Conservation (phyloP, 495 filamentous ascomycete species). For the Parachaetomium inaequale region DNA sequence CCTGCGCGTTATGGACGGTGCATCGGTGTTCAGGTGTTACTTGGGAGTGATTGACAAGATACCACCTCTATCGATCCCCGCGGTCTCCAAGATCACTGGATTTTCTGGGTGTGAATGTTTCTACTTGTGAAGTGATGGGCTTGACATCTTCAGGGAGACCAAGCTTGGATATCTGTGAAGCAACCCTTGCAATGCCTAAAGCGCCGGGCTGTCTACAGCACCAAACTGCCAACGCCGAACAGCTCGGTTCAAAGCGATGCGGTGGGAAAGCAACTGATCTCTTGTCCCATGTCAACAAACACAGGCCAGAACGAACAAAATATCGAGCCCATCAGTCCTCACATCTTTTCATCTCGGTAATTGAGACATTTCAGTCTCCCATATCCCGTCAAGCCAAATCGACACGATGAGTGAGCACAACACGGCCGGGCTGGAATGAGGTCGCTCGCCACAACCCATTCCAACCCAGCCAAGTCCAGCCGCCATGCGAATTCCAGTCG, state of each 20-base stretch:
- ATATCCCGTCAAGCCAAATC: neutral
- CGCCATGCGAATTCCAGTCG: constrained; percentile 6
- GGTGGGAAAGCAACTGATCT: too few species aligned
- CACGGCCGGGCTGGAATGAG: constrained; percentile 8
- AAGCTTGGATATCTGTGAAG: too few species aligned
- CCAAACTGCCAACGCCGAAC: neutral
- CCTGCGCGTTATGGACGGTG: constrained; percentile 5
- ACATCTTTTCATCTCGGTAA: constrained; percentile 2
- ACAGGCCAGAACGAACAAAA: too few species aligned
- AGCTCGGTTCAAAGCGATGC: too few species aligned
- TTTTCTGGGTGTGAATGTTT: neutral
- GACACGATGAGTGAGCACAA: neutral
- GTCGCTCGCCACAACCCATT: constrained; percentile 13
- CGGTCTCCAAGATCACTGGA: neutral
- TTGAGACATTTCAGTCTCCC: constrained; percentile 1
- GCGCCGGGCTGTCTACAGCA: neutral
- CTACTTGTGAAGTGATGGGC: too few species aligned
- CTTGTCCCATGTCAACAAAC: neutral
- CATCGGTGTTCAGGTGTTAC: constrained; percentile 13
- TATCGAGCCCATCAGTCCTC: neutral
- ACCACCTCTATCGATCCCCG: neutral
- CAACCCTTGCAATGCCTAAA: too few species aligned
- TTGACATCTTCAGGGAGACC: too few species aligned
- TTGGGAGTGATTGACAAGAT: constrained; percentile 13
- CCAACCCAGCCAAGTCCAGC: neutral